Conservation (phyloP, 1,139 yeast species). For the Pneumocystis murina region DNA sequence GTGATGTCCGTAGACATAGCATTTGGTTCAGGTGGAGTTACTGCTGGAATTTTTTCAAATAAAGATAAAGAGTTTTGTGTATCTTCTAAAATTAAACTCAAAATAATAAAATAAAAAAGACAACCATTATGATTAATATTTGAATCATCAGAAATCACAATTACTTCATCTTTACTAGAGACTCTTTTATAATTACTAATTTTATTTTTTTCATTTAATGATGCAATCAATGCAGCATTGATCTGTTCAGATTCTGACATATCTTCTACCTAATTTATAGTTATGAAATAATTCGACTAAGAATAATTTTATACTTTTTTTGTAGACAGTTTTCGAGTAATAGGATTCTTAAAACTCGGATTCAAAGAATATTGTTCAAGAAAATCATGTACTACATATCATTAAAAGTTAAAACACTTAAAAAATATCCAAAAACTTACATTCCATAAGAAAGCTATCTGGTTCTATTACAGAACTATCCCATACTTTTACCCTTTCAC, state of each 20-base stretch:
- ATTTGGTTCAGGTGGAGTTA: constrained; percentile 47
- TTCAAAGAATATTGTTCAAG: constrained; percentile 50
- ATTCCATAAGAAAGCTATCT: constrained; percentile 24
- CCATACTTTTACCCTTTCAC: constrained; percentile 74
- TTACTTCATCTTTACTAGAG: constrained; percentile 11
- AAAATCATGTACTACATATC: constrained; percentile 24
- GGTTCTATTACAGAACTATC: constrained; percentile 24
- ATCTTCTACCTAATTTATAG: constrained; percentile 18
- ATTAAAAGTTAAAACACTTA: constrained; percentile 26
- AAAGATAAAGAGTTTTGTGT: constrained; percentile 25
- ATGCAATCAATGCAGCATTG: constrained; percentile 59
- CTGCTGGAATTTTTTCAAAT: constrained; percentile 28
- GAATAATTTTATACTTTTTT: constrained; percentile 12
- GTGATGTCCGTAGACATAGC: constrained; percentile 41
- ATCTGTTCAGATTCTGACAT: constrained; percentile 77
- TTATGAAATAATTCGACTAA: not conserved
- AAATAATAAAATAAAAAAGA: constrained; percentile 16
- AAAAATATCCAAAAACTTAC: constrained; percentile 48
- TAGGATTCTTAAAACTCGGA: constrained; percentile 54
- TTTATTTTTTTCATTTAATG: constrained; percentile 32
- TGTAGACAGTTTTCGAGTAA: constrained; percentile 21
- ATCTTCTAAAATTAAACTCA: constrained; percentile 13
- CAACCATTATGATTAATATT: constrained; percentile 9
- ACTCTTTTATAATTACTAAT: constrained; percentile 18
- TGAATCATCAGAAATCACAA: constrained; percentile 1